Evolutionary conservation across 768 basidiomycete species (phyloP).

Genomic region (Albatrellus ellisii): DNA sequence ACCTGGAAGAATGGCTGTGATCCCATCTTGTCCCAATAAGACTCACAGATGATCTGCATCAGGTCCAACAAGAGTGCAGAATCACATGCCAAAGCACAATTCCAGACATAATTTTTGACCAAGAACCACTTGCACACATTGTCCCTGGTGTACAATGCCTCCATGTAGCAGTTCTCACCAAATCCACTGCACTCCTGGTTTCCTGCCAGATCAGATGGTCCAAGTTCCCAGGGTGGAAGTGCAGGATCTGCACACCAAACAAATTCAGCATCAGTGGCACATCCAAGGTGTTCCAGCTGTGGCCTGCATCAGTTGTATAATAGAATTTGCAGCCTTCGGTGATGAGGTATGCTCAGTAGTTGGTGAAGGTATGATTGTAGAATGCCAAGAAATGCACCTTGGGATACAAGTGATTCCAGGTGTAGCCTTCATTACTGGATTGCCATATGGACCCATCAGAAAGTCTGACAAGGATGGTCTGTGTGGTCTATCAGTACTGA

Average conservation of each 20-base stretch:
- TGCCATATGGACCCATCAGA: constrained; percentile 78
- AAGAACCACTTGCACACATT: constrained; percentile 74
- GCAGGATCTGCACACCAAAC: constrained; percentile 62
- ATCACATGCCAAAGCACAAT: constrained; percentile 89
- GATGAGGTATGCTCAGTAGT: constrained; percentile 84
- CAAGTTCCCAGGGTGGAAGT: constrained; percentile 70
- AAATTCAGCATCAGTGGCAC: constrained; percentile 68
- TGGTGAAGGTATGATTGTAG: constrained; percentile 69
- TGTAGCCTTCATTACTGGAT: constrained; percentile 89
- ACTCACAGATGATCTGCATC: constrained; percentile 87
- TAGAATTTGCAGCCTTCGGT: constrained; percentile 49
- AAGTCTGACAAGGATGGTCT: constrained; percentile 79
- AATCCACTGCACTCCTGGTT: constrained; percentile 43
- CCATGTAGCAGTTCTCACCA: constrained; percentile 48
- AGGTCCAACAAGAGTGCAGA: constrained; percentile 65
- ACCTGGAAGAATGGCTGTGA: constrained; percentile 45
- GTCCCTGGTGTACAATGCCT: constrained; percentile 61
- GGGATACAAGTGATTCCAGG: constrained; percentile 60
- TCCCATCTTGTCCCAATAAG: constrained; percentile 70
- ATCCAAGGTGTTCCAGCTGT: constrained; percentile 42
- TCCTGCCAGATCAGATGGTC: constrained; percentile 87
- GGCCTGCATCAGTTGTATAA: constrained; percentile 77
- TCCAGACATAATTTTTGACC: constrained; percentile 77
- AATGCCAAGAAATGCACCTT: constrained; percentile 64
- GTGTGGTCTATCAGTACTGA: not conserved